Conservation (phyloP, 805 yeast genomes). For the Saccharomycopsis selenospora region DNA sequence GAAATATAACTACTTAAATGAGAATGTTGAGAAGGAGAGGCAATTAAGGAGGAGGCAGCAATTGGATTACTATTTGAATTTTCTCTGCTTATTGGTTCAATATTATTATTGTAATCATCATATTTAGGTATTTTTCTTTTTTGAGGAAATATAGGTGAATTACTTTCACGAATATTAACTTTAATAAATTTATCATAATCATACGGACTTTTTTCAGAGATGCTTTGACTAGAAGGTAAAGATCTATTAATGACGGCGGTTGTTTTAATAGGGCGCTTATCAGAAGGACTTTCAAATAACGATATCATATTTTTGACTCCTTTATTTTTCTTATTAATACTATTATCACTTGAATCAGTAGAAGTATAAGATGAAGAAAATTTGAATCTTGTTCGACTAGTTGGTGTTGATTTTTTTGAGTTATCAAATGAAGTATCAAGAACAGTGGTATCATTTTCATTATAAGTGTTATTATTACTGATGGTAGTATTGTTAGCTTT, state of each 20-base stretch:
- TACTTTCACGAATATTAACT: not conserved
- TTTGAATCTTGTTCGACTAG: too few relatives aligned
- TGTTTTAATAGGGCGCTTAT: not conserved
- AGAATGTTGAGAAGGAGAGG: conserved; percentile 3
- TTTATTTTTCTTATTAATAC: not conserved
- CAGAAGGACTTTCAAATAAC: not conserved
- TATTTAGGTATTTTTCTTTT: not conserved
- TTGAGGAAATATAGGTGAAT: not conserved
- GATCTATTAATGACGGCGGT: not conserved
- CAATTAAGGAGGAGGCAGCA: conserved; percentile 6
- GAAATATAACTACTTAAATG: not conserved
- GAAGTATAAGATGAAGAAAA: too few relatives aligned
- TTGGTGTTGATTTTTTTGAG: too few relatives aligned
- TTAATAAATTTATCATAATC: not conserved
- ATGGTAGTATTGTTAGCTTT: too few relatives aligned
- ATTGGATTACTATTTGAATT: too few relatives aligned
- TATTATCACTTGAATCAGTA: too few relatives aligned
- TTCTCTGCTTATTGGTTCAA: too few relatives aligned
- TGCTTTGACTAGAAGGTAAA: not conserved
- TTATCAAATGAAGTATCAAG: too few relatives aligned
- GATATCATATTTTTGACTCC: not conserved
- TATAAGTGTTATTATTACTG: too few relatives aligned
- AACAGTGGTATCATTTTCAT: too few relatives aligned
- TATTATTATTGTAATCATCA: too few relatives aligned
- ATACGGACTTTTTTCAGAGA: not conserved